Conservation (phyloP, 805 yeast species). For the Debaryomyces prosopidis region DNA sequence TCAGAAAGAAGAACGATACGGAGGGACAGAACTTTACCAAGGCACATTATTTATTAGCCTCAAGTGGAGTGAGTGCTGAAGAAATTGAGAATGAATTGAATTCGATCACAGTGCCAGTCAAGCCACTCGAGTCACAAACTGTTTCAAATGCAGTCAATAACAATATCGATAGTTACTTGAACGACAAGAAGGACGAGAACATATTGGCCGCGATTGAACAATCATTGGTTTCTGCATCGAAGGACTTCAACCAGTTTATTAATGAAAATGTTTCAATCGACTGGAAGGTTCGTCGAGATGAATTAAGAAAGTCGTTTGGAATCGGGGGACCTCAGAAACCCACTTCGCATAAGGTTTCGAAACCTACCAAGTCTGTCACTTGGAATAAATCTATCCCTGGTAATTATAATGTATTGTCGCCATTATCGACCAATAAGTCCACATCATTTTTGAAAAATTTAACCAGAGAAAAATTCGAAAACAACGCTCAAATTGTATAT, state of each 20-base stretch:
- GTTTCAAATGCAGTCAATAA: conserved; percentile 1
- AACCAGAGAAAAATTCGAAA: conserved; percentile 63
- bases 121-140: conserved; percentile 3
- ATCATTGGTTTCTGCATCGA: conserved; percentile 68
- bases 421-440: conserved; percentile 19
- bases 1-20: conserved; percentile 44
- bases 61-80: conserved; percentile 84
- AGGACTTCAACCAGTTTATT: conserved; percentile 79
- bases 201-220: conserved; percentile 82
- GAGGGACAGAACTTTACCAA: conserved; percentile 51
- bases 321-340: conserved; percentile 18
- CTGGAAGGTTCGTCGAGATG: conserved; percentile 79
- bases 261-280: conserved; percentile 72
- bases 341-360: conserved; percentile 5
- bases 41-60: conserved; percentile 87
- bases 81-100: conserved; percentile 68
- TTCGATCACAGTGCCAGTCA: conserved; percentile 13
- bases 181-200: conserved; percentile 76
- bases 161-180: conserved; percentile 62
- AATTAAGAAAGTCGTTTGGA: conserved; percentile 72
- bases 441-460: conserved; percentile 27
- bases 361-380: conserved; percentile 20
- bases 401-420: conserved; percentile 32
- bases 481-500: conserved; percentile 70
- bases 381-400: conserved; percentile 40